Evolutionary conservation across 306 rosid species (phyloP).

Genomic region (Trichosanthes cucumerina): DNA sequence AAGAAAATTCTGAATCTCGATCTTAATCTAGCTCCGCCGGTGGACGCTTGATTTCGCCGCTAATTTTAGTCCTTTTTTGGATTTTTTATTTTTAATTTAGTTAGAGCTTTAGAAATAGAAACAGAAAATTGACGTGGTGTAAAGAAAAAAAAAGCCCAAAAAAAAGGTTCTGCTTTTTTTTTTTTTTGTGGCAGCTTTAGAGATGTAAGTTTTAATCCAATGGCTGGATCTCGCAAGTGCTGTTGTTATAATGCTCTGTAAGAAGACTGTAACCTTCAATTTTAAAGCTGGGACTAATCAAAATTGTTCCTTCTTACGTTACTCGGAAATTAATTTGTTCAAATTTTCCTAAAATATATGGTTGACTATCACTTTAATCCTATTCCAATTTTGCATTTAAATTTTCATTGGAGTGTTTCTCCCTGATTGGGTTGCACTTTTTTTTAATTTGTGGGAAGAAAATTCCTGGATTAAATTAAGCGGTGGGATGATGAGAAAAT

Average conservation of each 20-base stretch:
- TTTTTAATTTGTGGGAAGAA: too few species aligned
- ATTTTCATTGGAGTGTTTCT: neutral
- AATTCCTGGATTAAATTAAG: neutral
- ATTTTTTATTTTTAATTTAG: neutral
- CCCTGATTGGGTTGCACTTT: neutral
- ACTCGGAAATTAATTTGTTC: neutral
- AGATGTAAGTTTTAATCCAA: conserved; percentile 3
- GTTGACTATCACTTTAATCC: neutral
- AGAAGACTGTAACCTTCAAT: neutral
- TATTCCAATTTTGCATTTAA: too few species aligned
- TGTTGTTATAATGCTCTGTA: neutral
- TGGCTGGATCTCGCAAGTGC: neutral
- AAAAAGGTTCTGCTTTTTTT: neutral
- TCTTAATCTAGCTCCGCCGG: conserved; percentile 57
- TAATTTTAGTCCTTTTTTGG: neutral
- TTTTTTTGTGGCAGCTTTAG: conserved; percentile 5
- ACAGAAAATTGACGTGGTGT: neutral
- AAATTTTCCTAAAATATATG: too few species aligned
- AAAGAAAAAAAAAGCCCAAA: neutral
- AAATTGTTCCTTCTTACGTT: neutral
- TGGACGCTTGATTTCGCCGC: conserved; percentile 22
- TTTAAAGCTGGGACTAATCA: neutral
- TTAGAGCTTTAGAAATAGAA: neutral
- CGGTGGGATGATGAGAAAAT: neutral
- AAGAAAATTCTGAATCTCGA: conserved; percentile 37